Percentiles rank a stretch among this genome's conserved stretches.
These are phyloP conservation scores for Thraustochytrium aureum DNA, from an alignment of 352 stramenopile species.

Conservation along the genomic window DNA sequence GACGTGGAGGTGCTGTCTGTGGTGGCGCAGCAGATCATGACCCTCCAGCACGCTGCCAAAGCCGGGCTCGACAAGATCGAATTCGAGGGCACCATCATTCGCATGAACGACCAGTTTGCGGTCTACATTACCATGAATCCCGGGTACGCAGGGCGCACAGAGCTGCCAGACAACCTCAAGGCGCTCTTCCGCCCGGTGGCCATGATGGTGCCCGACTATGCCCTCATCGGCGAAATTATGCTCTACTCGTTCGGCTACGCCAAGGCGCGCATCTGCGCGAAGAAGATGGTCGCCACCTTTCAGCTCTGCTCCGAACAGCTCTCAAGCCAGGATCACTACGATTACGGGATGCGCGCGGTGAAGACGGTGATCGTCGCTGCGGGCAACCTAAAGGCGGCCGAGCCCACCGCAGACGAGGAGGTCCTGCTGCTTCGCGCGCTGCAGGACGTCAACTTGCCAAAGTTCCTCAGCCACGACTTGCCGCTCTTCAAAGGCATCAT, in stretches of 20 bases:
- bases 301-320: slow-evolving; percentile 92
- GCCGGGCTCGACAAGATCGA: slow-evolving; percentile 69
- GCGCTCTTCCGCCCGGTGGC: slow-evolving; percentile 91
- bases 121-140: slow-evolving; percentile 97
- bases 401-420: slow-evolving; percentile 89
- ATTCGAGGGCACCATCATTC: slow-evolving; percentile 92
- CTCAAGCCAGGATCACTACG: slow-evolving; percentile 91
- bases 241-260: slow-evolving; percentile 93
- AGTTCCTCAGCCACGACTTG: slow-evolving; percentile 92
- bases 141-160: slow-evolving; percentile 87
- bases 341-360: slow-evolving; percentile 95
- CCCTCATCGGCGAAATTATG: slow-evolving; percentile 95
- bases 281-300: slow-evolving; percentile 96
- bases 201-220: slow-evolving; percentile 97
- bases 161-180: slow-evolving; percentile 91
- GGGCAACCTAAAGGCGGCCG: slow-evolving; percentile 89
- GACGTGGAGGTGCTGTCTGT: slow-evolving; percentile 81
- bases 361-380: slow-evolving; percentile 93
- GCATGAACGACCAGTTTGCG: slow-evolving; percentile 85
- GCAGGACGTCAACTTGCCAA: slow-evolving; percentile 92
- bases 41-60: slow-evolving; percentile 63
- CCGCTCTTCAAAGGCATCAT: slow-evolving; percentile 92
- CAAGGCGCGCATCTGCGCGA: slow-evolving; percentile 83
- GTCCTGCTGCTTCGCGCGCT: slow-evolving; percentile 83
- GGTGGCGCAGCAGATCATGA: slow-evolving; percentile 70